Evolutionary conservation across 345 rosid species (phyloP), one percentile per base, ranked within the genome.

Genomic region (Eucalyptus microcorys): DNA sequence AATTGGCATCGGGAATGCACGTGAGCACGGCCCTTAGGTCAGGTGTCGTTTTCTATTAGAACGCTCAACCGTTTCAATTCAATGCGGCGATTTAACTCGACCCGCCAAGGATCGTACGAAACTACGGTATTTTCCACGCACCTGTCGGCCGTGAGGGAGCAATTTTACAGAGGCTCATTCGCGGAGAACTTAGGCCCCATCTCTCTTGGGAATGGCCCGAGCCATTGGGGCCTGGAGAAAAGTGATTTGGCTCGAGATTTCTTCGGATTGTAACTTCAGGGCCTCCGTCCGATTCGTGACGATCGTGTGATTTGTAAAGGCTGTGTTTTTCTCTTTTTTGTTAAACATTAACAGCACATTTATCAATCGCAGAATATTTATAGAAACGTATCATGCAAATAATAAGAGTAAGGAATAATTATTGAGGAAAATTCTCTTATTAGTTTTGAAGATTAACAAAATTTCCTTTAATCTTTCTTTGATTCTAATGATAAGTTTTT

Each of bases 381-480:
- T 27, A 27, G 64, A 27, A 57, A 57, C n/a, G 1, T 57, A 57
- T 26, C 7, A 2, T 57, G 64, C 26, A 57, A 26, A 10, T 57
- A 5, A 26, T 27, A 57, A 26, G 30, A 57, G 2, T 24, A 57
- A 57, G 64, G 10, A 52, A 7, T 52, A 52, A 52, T 21, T 7
- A 1, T 52, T 4, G 57, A 19, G 57, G 26, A 52, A 52, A 52
- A 19, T 52, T 19, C 4, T 4, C 10, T 52, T 19, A 3, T 7
- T 52, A 52, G 10, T 3, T 52, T 7, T 52, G 57, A 52, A 52
- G 4, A 52, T 7, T 19, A 10, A 52, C 26, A 52, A 52, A 52
- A 52, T 2, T 52, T 21, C 26, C 2, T 1, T 52, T 0, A 8
- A 7, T 21, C 57, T 1, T 52, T 52, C 0, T 1, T 52, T 4